Conservation (phyloP, 257 asterid species). For the Capsicum rhomboideum region DNA sequence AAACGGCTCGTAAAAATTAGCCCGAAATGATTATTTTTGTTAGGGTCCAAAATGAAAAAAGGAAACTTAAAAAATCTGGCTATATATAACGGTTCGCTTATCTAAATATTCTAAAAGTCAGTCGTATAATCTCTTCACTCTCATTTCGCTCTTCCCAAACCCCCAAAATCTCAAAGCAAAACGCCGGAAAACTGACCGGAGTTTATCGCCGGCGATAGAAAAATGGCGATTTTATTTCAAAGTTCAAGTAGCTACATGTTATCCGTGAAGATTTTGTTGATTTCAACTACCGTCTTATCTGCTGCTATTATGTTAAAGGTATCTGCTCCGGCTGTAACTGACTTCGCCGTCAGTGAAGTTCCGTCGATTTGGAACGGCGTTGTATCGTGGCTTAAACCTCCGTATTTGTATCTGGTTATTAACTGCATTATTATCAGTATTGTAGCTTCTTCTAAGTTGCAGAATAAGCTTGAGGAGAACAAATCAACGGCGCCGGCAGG, state of each 20-base stretch:
- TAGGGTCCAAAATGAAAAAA: neutral
- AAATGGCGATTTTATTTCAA: slow-evolving; percentile 21
- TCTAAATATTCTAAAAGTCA: neutral
- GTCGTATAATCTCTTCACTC: neutral
- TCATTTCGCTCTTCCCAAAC: neutral
- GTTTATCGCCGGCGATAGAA: neutral
- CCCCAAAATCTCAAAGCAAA: neutral
- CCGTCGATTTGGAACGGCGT: slow-evolving; percentile 55
- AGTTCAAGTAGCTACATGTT: slow-evolving; percentile 9
- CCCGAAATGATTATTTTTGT: neutral
- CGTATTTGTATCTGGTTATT: slow-evolving; percentile 67
- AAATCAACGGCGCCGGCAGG: neutral
- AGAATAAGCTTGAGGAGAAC: slow-evolving; percentile 25
- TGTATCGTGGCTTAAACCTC: slow-evolving; percentile 76
- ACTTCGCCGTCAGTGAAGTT: slow-evolving; percentile 38
- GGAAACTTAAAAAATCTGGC: neutral
- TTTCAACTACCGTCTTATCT: slow-evolving; percentile 50
- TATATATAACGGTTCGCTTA: neutral
- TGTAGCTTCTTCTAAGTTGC: slow-evolving; percentile 67
- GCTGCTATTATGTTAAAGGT: slow-evolving; percentile 49
- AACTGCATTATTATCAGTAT: slow-evolving; percentile 77
- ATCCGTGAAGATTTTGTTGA: slow-evolving; percentile 29
- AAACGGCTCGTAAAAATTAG: too few relatives aligned
- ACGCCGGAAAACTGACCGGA: neutral
- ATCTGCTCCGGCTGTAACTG: slow-evolving; percentile 37